Conservation (phyloP, 331 rosid species). For the Pyracantha coccinea region DNA sequence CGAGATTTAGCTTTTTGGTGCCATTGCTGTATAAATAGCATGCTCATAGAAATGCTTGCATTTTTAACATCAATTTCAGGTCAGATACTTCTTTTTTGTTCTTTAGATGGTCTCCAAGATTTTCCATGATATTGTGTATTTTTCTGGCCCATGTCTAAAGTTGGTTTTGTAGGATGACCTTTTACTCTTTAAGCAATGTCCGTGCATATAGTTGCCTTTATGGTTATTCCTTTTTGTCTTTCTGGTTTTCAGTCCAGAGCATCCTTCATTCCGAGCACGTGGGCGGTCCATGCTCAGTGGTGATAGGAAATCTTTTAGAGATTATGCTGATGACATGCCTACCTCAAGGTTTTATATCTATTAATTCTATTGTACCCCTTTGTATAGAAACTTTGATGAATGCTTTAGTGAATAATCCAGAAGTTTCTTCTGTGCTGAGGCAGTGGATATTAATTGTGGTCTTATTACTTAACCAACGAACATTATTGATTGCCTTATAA, state of each 20-base stretch:
- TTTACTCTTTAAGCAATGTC: conserved; percentile 1
- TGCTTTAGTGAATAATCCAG: not conserved
- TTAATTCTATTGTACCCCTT: conserved; percentile 7
- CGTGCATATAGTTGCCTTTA: conserved; percentile 6
- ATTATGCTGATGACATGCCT: conserved; percentile 75
- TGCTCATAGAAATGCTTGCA: not conserved
- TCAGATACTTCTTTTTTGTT: not conserved
- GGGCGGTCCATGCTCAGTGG: conserved; percentile 95
- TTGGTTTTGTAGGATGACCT: not conserved
- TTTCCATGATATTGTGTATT: not conserved
- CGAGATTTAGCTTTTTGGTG: not conserved
- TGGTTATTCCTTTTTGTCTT: conserved; percentile 4
- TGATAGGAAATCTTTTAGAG: conserved; percentile 73
- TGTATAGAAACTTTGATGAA: not conserved
- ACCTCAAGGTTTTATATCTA: conserved; percentile 66
- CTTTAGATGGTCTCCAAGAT: not conserved
- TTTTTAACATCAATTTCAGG: not conserved
- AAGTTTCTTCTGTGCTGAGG: not conserved
- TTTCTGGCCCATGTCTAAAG: not conserved
- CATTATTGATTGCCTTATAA: not conserved
- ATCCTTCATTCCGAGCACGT: conserved; percentile 84
- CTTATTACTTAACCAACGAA: not conserved
- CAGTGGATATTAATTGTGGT: not conserved
- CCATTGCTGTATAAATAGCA: not conserved
- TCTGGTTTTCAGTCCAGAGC: conserved; percentile 79